Evolutionary conservation across 345 rosid genomes (phyloP).

Genomic region (Carallia brachiata): DNA sequence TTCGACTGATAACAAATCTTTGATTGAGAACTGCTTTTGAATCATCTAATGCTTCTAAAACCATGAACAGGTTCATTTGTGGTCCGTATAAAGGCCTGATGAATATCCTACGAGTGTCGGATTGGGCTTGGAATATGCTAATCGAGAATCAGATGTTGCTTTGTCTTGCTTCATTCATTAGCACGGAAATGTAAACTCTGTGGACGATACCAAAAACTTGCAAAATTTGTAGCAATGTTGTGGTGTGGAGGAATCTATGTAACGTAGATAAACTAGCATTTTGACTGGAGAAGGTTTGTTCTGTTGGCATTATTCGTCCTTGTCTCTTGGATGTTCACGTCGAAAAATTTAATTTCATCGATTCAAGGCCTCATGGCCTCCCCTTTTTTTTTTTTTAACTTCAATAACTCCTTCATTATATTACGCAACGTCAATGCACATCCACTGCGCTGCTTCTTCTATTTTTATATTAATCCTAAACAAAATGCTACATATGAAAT

Average conservation of each 20-base stretch:
- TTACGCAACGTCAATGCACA: no score
- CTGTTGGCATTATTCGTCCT: not conserved
- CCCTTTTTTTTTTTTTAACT: no score
- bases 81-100: slow-evolving; percentile 77
- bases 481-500: no score
- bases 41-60: not conserved
- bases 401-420: no score
- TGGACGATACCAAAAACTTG: not conserved
- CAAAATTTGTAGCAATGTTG: not conserved
- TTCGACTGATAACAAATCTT: not conserved
- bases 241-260: not conserved
- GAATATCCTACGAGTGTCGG: not conserved
- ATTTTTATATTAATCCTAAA: no score
- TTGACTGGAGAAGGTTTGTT: not conserved
- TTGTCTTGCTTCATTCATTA: not conserved
- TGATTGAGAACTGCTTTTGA: not conserved
- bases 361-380: no score
- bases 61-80: slow-evolving; percentile 71
- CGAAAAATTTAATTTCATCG: no score
- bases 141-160: not conserved
- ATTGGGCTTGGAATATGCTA: slow-evolving; percentile 7
- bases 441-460: no score
- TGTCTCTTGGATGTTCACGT: no score
- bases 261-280: not conserved
- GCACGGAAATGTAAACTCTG: slow-evolving; percentile 7